Base-by-base conservation (phyloP, 1,284 basidiomycete genomes). In the Apiotrichum veenhuisii region DNA sequence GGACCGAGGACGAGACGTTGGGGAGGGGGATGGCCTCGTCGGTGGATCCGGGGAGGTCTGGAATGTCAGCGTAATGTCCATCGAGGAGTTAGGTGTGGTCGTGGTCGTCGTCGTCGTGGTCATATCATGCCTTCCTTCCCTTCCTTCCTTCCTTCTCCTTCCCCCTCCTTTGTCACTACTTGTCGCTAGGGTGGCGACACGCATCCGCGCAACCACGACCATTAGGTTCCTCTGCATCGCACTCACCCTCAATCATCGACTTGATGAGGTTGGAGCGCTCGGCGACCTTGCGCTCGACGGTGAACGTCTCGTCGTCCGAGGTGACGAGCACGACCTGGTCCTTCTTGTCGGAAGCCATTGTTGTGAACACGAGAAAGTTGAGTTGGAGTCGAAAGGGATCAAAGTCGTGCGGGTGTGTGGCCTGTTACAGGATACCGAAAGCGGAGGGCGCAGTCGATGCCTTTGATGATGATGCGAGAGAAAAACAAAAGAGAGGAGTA, bases 191-290 rank as follows among this genome's bases (percentile, higher is more conserved):
- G n/a, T n/a, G n/a, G n/a, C n/a, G n/a, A n/a, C n/a, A n/a, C n/a
- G n/a, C n/a, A n/a, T n/a, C n/a, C n/a, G n/a, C n/a, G n/a, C n/a
- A n/a, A n/a, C n/a, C n/a, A n/a, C n/a, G n/a, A n/a, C n/a, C n/a
- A n/a, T n/a, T n/a, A 26, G 30, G 17, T 27, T n/a, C 23, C 25
- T 26, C 25, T 17, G 42, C 18, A 43, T 51, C 52, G 54, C 27
- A 71, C 80, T 70, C 74, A 94, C 95, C 95, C 79, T 98, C 96
- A 59, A 98, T 87, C 95, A 99, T 97, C 82, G 96, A 93, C 84
- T 96, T 97, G 80, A 99, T 96, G 68, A 99, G 85, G 20, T 95
- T 89, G 64, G 87, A 91, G 74, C 94, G 89, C 81, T 93, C 91
- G 57, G 92, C 93, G 57, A 98, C 90, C 64, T 95, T 91, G 78